Evolutionary conservation across 768 basidiomycete species (phyloP).

Genomic region (Psilocybe cubensis): DNA sequence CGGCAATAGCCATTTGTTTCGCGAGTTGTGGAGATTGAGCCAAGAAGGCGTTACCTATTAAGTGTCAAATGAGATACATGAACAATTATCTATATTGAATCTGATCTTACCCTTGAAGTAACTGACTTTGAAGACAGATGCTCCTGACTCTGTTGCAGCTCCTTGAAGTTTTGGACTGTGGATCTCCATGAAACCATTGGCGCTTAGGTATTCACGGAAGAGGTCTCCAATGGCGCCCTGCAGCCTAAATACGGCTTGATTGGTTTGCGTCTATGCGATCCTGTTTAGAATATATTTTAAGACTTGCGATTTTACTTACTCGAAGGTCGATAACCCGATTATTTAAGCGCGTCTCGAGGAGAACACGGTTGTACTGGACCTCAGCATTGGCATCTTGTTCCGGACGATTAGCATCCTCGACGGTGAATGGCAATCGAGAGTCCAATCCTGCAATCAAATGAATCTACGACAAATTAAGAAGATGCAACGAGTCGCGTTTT

Average conservation of each 20-base stretch:
- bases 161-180: slow-evolving; percentile 98
- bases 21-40: slow-evolving; percentile 97
- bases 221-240: slow-evolving; percentile 88
- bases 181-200: slow-evolving; percentile 86
- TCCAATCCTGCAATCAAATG: slow-evolving; percentile 83
- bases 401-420: slow-evolving; percentile 64
- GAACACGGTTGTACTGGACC: slow-evolving; percentile 75
- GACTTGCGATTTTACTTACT: slow-evolving; percentile 46
- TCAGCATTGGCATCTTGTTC: slow-evolving; percentile 55
- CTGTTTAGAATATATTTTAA: slow-evolving; percentile 1
- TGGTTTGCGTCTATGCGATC: slow-evolving; percentile 77
- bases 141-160: slow-evolving; percentile 95
- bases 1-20: slow-evolving; percentile 99
- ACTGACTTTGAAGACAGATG: slow-evolving; percentile 95
- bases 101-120: slow-evolving; percentile 88
- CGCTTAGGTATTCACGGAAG: slow-evolving; percentile 82
- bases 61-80: background rate
- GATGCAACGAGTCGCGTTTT: background rate
- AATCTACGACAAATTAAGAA: slow-evolving; percentile 49
- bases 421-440: slow-evolving; percentile 82
- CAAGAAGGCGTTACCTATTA: slow-evolving; percentile 81
- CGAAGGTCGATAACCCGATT: slow-evolving; percentile 94
- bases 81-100: background rate
- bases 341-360: slow-evolving; percentile 92
- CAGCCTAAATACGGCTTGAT: slow-evolving; percentile 93